These are phyloP conservation scores for Nymphaea thermarum DNA, from an alignment of 164 flowering plant genomes.

Conservation along the genomic window DNA sequence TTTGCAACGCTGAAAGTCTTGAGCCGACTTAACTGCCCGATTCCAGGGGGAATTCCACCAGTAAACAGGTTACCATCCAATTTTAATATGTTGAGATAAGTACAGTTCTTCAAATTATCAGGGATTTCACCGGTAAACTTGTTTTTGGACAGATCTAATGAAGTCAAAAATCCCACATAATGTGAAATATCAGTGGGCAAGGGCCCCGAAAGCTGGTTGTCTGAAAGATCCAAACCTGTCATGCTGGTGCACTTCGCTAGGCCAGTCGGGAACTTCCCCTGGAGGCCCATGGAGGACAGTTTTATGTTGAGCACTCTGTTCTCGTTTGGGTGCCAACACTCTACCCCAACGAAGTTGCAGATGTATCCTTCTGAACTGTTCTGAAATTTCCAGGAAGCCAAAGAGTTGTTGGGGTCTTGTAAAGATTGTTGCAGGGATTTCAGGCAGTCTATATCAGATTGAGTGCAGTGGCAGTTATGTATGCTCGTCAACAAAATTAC, in stretches of 20 bases:
- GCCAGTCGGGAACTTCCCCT: slow-evolving; percentile 59
- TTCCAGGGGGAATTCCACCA: slow-evolving; percentile 44
- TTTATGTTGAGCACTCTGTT: slow-evolving; percentile 46
- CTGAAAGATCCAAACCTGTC: slow-evolving; percentile 66
- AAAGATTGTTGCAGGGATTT: slow-evolving; percentile 26
- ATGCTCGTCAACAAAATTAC: background rate
- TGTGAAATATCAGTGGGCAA: slow-evolving; percentile 40
- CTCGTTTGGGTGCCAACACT: slow-evolving; percentile 78
- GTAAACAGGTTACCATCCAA: slow-evolving; percentile 45
- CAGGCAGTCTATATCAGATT: slow-evolving; percentile 44
- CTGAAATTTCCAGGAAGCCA: slow-evolving; percentile 46
- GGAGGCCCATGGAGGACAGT: slow-evolving; percentile 45
- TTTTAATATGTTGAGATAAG: slow-evolving; percentile 47
- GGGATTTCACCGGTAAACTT: slow-evolving; percentile 54
- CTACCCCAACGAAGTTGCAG: slow-evolving; percentile 56
- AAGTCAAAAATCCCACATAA: slow-evolving; percentile 19
- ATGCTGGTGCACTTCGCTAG: slow-evolving; percentile 44
- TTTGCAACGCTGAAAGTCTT: slow-evolving; percentile 39
- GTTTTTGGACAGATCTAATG: slow-evolving; percentile 68
- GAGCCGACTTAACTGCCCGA: slow-evolving; percentile 36
- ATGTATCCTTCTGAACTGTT: slow-evolving; percentile 48
- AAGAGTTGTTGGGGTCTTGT: slow-evolving; percentile 35
- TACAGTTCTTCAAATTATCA: slow-evolving; percentile 24
- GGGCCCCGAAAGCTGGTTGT: slow-evolving; percentile 38
- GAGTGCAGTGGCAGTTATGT: slow-evolving; percentile 15